Base-by-base conservation (phyloP, 1,139 yeast genomes). In the Zygosaccharomyces pseudobailii region DNA sequence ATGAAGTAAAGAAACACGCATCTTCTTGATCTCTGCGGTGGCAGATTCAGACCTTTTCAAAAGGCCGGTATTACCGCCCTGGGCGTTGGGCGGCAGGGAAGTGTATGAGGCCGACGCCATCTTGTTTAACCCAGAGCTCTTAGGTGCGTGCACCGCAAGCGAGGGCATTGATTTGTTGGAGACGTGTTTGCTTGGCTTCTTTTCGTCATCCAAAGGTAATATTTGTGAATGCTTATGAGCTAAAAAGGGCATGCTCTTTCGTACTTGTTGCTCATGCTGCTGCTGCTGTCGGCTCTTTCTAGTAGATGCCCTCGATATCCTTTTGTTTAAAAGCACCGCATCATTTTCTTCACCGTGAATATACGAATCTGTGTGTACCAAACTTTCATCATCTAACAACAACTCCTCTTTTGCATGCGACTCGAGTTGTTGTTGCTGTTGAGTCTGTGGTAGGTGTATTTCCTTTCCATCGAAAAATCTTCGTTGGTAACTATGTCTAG, bases 221-320 rank as follows among this genome's bases (percentile, higher is more conserved):
- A 63, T 62, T 40, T 61, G 65, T 7, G 67, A 55, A 46, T 63
- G 67, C 39, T 61, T 62, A 3, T 61, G 56, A 8, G 67, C 57
- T 33, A 59, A 57, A 44, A 63, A 62, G 22, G 66, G 66, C 9
- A 62, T 56, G 33, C 53, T 58, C 24, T 49, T 49, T 13, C 52
- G 50, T 43, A 49, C 36, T 22, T 46, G 46, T 6, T 36, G 31
- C 13, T 32, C 41, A 28, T 19, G 27, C 33, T 32, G 34, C 33
- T 37, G 40, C 36, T 50, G 53, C 10, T 57, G 52, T 35, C 54
- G 52, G 19, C 51, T 49, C 21, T 43, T 45, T 33, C 45, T 37
- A 38, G 55, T 46, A 1, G 57, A 49, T 6, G 47, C 45, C 33
- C 60, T 51, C 9, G 59, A 54, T 3, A 57, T 54, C 9, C 42